phyloP scores from a whole-genome alignment of 2,329 filamentous ascomycete species.

The Ascochyta lentis region DNA sequence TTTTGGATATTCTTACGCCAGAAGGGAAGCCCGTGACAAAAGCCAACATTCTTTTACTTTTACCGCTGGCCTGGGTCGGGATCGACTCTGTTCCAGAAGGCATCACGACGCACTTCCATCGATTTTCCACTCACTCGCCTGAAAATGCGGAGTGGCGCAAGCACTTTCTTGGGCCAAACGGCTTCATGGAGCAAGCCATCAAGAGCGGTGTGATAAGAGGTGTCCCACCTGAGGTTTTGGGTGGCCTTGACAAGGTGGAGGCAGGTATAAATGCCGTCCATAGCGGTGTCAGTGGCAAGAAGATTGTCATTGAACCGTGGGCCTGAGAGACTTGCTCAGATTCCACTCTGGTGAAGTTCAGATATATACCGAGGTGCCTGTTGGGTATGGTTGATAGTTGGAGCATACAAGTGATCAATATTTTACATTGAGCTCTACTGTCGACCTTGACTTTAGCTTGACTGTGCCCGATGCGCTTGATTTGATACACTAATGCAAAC shows the following conservation, averaged over 20 bases:
- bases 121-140: conserved; percentile 28
- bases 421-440: background rate
- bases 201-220: conserved; percentile 28
- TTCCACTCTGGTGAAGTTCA: no score
- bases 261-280: conserved; percentile 30
- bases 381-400: no score
- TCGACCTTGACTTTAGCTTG: background rate
- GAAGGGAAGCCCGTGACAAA: conserved; percentile 29
- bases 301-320: conserved; percentile 37
- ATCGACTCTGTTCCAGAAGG: conserved; percentile 27
- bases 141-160: conserved; percentile 28
- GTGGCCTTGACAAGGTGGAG: conserved; percentile 31
- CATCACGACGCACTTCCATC: conserved; percentile 25
- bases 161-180: conserved; percentile 26
- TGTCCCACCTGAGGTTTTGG: conserved; percentile 31
- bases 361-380: no score
- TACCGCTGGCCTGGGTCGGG: conserved; percentile 23
- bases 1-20: conserved; percentile 31
- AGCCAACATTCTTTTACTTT: conserved; percentile 27
- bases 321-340: background rate
- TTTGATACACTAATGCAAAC: no score
- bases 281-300: conserved; percentile 41
- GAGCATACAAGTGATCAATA: no score
- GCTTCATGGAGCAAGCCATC: conserved; percentile 31
- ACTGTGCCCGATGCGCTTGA: background rate